phyloP scores from a whole-genome alignment of 2,329 filamentous ascomycete genomes.

The Aphanocladium album region DNA sequence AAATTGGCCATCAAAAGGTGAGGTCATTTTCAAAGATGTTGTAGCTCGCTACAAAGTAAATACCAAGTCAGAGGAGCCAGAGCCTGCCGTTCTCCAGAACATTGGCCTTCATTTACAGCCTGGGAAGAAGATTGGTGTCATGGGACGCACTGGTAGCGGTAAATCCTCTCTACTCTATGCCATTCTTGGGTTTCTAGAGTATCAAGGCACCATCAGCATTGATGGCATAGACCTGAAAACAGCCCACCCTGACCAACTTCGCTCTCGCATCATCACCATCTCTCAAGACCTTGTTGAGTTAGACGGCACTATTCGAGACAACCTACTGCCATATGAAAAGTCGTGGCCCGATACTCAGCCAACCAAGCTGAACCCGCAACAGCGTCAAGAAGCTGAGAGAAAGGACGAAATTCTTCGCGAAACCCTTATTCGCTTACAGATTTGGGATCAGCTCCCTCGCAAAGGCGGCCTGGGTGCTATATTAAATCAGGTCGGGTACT shows the following conservation, averaged over 20 bases:
- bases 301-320: conserved; percentile 3
- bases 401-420: neutral
- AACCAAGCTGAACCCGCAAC: neutral
- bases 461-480: neutral
- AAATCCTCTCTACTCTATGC: conserved; percentile 65
- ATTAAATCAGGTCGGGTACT: conserved; percentile 30
- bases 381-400: neutral
- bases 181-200: conserved; percentile 65
- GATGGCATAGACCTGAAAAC: conserved; percentile 64
- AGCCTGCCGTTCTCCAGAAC: conserved; percentile 43
- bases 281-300: neutral
- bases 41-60: neutral
- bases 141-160: conserved; percentile 65
- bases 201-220: conserved; percentile 55
- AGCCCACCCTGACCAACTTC: neutral
- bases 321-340: neutral
- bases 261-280: neutral
- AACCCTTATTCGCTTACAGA: neutral
- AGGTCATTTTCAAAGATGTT: neutral
- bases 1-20: neutral
- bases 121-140: conserved; percentile 60
- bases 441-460: neutral
- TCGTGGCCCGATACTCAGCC: neutral
- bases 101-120: conserved; percentile 56
- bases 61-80: neutral